Evolutionary conservation across 2,329 filamentous ascomycete species (phyloP).

Genomic region (Penicillium sp.): DNA sequence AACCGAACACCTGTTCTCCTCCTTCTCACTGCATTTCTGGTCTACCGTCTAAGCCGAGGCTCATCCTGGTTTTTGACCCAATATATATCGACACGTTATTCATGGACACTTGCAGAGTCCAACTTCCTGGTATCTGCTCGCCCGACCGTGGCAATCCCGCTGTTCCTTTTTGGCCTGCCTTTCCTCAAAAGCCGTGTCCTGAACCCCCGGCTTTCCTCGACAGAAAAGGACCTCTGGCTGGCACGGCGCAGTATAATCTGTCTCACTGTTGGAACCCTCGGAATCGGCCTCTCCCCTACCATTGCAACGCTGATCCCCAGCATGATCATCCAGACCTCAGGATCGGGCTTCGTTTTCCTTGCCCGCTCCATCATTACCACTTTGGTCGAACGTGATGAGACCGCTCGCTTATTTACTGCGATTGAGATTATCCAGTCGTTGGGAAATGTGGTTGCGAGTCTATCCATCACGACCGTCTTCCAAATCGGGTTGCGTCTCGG

Average conservation of each 20-base stretch:
- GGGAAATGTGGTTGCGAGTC: constrained; percentile 42
- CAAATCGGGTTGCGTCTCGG: constrained; percentile 41
- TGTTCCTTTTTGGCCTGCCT: constrained; percentile 42
- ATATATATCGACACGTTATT: constrained; percentile 46
- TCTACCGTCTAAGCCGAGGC: constrained; percentile 43
- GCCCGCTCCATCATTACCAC: constrained; percentile 43
- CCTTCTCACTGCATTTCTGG: constrained; percentile 41
- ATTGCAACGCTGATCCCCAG: constrained; percentile 38
- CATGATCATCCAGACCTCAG: constrained; percentile 42
- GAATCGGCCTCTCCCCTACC: constrained; percentile 40
- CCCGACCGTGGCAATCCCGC: constrained; percentile 41
- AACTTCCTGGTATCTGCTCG: constrained; percentile 41
- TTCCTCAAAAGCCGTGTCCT: constrained; percentile 27
- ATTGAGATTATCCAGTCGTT: constrained; percentile 43
- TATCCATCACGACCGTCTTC: constrained; percentile 41
- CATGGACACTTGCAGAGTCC: constrained; percentile 40
- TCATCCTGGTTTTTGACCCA: constrained; percentile 43
- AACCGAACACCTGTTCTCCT: constrained; percentile 36
- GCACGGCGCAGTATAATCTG: constrained; percentile 40
- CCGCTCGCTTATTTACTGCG: constrained; percentile 43
- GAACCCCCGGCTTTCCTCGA: constrained; percentile 31
- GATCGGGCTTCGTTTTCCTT: constrained; percentile 42
- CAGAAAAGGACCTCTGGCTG: constrained; percentile 41
- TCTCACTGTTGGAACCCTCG: constrained; percentile 38
- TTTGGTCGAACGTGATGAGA: constrained; percentile 41